Conservation (phyloP, 2,329 filamentous ascomycete species). For the Dactylellina sp. region DNA sequence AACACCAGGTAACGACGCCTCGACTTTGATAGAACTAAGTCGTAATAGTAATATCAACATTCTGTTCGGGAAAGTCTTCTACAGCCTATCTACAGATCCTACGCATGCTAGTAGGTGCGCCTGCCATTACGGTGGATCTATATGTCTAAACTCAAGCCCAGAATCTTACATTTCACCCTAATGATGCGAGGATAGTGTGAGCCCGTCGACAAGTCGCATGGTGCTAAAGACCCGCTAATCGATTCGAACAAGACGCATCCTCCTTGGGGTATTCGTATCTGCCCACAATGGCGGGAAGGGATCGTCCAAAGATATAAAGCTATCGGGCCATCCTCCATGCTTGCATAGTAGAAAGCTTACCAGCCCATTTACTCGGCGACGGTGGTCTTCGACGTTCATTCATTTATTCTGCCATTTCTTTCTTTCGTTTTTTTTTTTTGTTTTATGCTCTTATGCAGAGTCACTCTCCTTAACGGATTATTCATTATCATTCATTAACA, state of each 20-base stretch:
- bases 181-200: constrained; percentile 26
- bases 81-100: constrained; percentile 29
- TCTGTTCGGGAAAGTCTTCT: constrained; percentile 32
- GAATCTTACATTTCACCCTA: constrained; percentile 3
- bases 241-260: constrained; percentile 15
- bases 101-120: background rate
- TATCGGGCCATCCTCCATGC: constrained; percentile 16
- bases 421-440: constrained; percentile 23
- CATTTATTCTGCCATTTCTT: constrained; percentile 24
- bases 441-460: constrained; percentile 11
- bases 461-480: constrained; percentile 15
- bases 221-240: constrained; percentile 4
- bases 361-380: constrained; percentile 32
- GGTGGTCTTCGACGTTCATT: constrained; percentile 35
- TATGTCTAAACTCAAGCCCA: constrained; percentile 16
- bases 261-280: background rate
- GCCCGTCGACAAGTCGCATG: constrained; percentile 7
- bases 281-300: constrained; percentile 11
- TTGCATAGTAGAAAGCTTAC: constrained; percentile 20
- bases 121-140: constrained; percentile 16
- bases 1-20: constrained; percentile 13
- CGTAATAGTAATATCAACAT: background rate
- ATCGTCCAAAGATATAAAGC: constrained; percentile 43
- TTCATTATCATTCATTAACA: constrained; percentile 24
- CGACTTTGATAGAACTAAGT: background rate